Base-by-base conservation (phyloP, 768 basidiomycete genomes). In the Trametopsis cervina region DNA sequence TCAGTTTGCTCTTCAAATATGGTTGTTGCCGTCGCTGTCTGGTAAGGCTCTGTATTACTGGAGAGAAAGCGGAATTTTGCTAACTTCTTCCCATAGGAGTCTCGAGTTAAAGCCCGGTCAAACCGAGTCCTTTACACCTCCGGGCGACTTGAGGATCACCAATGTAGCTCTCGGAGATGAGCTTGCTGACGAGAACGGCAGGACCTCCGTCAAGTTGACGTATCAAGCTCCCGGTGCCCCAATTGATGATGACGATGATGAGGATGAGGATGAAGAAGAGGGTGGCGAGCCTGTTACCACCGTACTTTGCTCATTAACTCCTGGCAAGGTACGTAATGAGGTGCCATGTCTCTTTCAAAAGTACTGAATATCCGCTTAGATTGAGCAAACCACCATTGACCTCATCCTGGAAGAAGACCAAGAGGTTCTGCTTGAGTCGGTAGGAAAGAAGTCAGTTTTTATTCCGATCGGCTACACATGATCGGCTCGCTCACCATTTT, bases 81-180 rank as follows among this genome's bases (percentile, higher is more conserved):
- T n/a, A n/a, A n/a, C n/a, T n/a, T n/a, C n/a, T n/a, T n/a, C n/a
- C n/a, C n/a, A n/a, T 42, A 89, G 87, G 87, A 83, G 82, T 63
- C 57, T 76, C 20, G 69, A 69, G 41, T 63, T 89, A 40, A 66
- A 69, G 22, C 80, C 83, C 13, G 81, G 80, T 48, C 65, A 84
- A 56, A 66, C 74, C 51, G 67, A 79, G 60, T 67, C 71, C 44
- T 55, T 92, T 60, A 60, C 72, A 20, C 78, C 85, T 49, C 76
- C 77, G 46, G 74, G 75, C 27, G 85, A 88, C 66, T 67, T 94
- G 60, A 75, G 76, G 60, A 77, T 96, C 60, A 90, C 88, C 60
- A 92, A 91, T 62, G 80, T 83, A 39, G 78, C 90, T 2, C 78
- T 93, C 42, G 85, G 85, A 44, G 84, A 89, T 49, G 73, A 78